Evolutionary conservation across 345 rosid genomes (phyloP), one percentile per base, ranked within the genome.

Genomic region (Cardamine chenopodiifolia): DNA sequence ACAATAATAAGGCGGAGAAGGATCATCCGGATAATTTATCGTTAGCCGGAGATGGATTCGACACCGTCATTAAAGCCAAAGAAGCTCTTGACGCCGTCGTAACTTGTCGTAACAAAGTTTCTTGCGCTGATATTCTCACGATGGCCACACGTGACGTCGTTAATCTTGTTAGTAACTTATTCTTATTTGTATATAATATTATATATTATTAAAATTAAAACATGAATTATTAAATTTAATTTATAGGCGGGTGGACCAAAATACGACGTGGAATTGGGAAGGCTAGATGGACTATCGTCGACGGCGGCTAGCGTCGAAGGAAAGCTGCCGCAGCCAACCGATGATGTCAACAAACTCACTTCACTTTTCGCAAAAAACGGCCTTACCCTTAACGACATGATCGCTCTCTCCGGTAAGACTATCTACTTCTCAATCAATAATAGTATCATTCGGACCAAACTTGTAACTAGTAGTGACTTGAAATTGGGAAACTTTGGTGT

Each of bases 91-190:
- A 79, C 57, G 72, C 72, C n/a, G 32, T 76, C 52, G n/a, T 79
- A 63, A 19, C 1, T 48, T 57, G 71, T 53, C 73, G 70, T 59
- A 73, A 78, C 53, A 73, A 78, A 44, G 80, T 82, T n/a, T 82
- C 82, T 58, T 82, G 85, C 15, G 79, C 85, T 0, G 83, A 82
- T 63, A 82, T 82, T 37, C 47, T 79, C 31, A 60, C 83, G 0
- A 76, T 79, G 17, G 81, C 85, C 17, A 50, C 85, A 10, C 82
- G 83, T 39, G 85, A 82, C 58, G 83, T 82, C 8, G 54, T 82
- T 64, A 59, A 22, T 20, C 68, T 73, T 59, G 83, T 82, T 62
- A 7, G 78, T 63, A 66, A 66, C 62, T 25, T 61, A 35, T 47
- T 55, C 45, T 25, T 45, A 45, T 44, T 31, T 6, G 19, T 44